Percentiles rank a stretch among this genome's conserved stretches.
These are phyloP conservation scores for Cydonia oblonga DNA, from an alignment of 331 rosid genomes.

Conservation along the genomic window DNA sequence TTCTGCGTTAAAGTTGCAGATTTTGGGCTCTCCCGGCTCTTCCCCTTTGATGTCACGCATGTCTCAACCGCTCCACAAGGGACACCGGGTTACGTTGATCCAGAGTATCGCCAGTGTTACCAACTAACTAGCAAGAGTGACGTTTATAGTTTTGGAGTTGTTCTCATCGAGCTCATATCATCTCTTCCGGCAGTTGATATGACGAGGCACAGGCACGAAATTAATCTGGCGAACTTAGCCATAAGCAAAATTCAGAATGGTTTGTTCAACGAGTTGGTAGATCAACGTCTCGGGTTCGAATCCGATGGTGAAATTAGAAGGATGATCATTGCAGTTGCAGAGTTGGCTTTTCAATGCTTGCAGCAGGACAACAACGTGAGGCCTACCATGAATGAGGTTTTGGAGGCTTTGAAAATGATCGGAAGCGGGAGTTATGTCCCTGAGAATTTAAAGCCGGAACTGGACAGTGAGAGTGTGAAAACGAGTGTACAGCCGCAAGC, in stretches of 20 bases:
- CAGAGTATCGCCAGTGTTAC: slow-evolving; percentile 44
- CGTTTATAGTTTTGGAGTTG: slow-evolving; percentile 65
- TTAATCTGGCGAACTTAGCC: slow-evolving; percentile 30
- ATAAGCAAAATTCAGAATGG: slow-evolving; percentile 32
- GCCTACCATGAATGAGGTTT: slow-evolving; percentile 54
- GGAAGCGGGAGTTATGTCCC: slow-evolving; percentile 12
- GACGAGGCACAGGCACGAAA: slow-evolving; percentile 39
- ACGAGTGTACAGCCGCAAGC: slow-evolving; percentile 8
- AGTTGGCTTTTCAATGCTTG: slow-evolving; percentile 57
- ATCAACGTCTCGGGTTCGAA: slow-evolving; percentile 49
- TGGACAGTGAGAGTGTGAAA: background rate
- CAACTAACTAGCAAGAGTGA: slow-evolving; percentile 56
- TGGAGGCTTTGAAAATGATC: slow-evolving; percentile 29
- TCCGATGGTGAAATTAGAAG: slow-evolving; percentile 21
- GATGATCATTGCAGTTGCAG: slow-evolving; percentile 38
- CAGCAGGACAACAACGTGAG: slow-evolving; percentile 44
- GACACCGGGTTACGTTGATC: slow-evolving; percentile 68
- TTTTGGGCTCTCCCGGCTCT: slow-evolving; percentile 60
- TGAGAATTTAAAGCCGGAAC: slow-evolving; percentile 8
- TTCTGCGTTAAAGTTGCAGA: slow-evolving; percentile 63
- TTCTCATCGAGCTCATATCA: slow-evolving; percentile 52
- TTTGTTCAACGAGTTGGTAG: slow-evolving; percentile 34
- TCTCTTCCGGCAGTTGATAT: slow-evolving; percentile 52
- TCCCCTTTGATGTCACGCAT: slow-evolving; percentile 49
- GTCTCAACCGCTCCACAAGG: slow-evolving; percentile 82